Conservation (phyloP, 257 asterid species). For the Fraxinus cuspidata region DNA sequence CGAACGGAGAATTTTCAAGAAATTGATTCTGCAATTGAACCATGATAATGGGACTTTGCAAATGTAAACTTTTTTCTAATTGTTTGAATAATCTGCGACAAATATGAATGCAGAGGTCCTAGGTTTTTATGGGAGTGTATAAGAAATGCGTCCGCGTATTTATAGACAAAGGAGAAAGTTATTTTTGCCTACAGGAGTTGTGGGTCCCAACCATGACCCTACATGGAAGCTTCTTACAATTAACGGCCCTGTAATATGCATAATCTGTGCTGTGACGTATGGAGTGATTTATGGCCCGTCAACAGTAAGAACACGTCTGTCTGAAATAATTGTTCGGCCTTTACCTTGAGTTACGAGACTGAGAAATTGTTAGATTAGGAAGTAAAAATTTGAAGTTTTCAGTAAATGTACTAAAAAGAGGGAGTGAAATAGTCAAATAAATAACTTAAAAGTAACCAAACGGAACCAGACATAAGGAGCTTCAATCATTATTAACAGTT, state of each 20-base stretch:
- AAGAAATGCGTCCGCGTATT: not conserved
- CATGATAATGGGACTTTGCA: not conserved
- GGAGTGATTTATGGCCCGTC: not conserved
- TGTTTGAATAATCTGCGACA: not conserved
- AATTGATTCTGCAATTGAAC: constrained; percentile 3
- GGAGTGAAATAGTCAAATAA: too few relatives aligned
- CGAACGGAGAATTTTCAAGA: constrained; percentile 15
- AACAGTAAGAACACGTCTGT: too few relatives aligned
- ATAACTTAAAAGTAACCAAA: too few relatives aligned
- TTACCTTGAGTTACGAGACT: too few relatives aligned
- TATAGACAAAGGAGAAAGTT: not conserved
- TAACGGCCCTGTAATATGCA: not conserved
- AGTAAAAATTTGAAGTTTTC: too few relatives aligned
- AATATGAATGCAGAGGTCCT: not conserved
- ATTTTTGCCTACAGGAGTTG: not conserved
- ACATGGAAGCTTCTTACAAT: not conserved
- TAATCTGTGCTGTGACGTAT: not conserved
- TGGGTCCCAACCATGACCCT: not conserved
- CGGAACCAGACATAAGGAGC: too few relatives aligned
- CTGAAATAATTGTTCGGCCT: too few relatives aligned
- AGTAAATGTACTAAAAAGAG: too few relatives aligned
- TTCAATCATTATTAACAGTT: too few relatives aligned
- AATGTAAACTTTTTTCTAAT: not conserved
- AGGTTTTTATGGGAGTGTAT: not conserved
- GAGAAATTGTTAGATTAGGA: too few relatives aligned